Evolutionary conservation across 2,329 filamentous ascomycete genomes (phyloP).

Genomic region (Aureobasidium sp.): DNA sequence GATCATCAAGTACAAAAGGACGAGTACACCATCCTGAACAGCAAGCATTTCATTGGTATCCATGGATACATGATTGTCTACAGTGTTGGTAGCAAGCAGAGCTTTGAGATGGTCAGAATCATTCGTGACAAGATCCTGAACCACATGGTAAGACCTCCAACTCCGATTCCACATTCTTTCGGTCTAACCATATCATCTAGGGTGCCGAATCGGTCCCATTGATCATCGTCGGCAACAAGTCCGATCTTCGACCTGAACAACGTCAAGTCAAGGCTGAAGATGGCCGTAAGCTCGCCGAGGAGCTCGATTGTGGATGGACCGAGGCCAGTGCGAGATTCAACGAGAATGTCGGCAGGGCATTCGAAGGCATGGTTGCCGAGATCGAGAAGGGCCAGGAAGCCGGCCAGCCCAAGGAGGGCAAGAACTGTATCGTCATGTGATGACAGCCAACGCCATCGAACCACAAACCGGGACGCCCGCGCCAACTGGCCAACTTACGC

Average conservation of each 20-base stretch:
- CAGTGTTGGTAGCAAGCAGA: constrained; percentile 87
- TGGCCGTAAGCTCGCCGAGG: constrained; percentile 74
- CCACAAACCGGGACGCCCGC: not conserved
- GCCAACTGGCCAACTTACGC: not conserved
- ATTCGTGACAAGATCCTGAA: constrained; percentile 97
- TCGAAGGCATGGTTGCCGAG: constrained; percentile 88
- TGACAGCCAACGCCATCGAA: not conserved
- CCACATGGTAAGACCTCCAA: constrained; percentile 63
- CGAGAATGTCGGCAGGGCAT: constrained; percentile 85
- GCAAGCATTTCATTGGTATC: constrained; percentile 97
- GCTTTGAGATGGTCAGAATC: constrained; percentile 94
- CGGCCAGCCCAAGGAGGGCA: constrained; percentile 72
- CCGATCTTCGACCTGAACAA: constrained; percentile 84
- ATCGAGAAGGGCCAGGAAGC: constrained; percentile 86
- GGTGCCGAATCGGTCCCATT: constrained; percentile 89
- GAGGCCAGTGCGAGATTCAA: constrained; percentile 92
- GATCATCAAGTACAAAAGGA: constrained; percentile 49
- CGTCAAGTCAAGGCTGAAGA: constrained; percentile 83
- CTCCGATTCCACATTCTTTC: not conserved
- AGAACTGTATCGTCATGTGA: constrained; percentile 84
- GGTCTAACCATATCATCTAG: constrained; percentile 38
- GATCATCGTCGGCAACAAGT: constrained; percentile 95
- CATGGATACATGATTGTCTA: constrained; percentile 99
- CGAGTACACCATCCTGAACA: constrained; percentile 97
- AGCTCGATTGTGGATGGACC: constrained; percentile 87